These are phyloP conservation scores for Tympanopsis confertula DNA, from an alignment of 2,329 filamentous ascomycete genomes.

Conservation along the genomic window DNA sequence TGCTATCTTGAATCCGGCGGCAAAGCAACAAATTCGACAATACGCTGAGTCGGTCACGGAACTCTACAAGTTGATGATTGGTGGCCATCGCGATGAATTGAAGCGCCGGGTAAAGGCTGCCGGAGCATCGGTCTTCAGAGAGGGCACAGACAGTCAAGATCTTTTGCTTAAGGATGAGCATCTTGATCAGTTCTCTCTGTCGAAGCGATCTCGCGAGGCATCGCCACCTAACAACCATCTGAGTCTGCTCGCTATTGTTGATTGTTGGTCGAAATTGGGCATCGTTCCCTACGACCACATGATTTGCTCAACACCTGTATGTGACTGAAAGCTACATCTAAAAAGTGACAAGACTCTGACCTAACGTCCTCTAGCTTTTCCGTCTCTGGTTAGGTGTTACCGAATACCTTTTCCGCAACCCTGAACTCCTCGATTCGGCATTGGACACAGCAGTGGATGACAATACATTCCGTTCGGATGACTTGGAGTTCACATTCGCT, in stretches of 20 bases:
- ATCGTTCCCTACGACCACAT: conserved; percentile 98
- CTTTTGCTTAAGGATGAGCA: conserved; percentile 71
- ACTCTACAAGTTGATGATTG: conserved; percentile 93
- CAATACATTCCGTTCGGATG: conserved; percentile 84
- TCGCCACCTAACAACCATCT: conserved; percentile 85
- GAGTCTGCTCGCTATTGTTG: conserved; percentile 87
- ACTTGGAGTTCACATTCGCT: conserved; percentile 95
- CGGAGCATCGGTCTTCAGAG: conserved; percentile 61
- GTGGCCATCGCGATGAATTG: conserved; percentile 67
- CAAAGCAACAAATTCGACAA: conserved; percentile 83
- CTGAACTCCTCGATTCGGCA: conserved; percentile 68
- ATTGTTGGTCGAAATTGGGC: conserved; percentile 89
- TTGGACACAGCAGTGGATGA: conserved; percentile 80
- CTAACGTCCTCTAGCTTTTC: conserved; percentile 45
- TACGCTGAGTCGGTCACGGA: conserved; percentile 88
- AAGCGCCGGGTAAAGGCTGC: conserved; percentile 54
- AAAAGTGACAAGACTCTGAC: too few relatives aligned
- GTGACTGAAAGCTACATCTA: too few relatives aligned
- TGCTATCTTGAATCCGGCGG: conserved; percentile 89
- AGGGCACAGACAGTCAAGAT: conserved; percentile 46
- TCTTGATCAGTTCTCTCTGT: conserved; percentile 79
- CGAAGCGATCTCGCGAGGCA: conserved; percentile 37
- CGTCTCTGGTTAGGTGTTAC: conserved; percentile 94
- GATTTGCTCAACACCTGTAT: conserved; percentile 81
- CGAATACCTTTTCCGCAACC: conserved; percentile 84